phyloP scores from a whole-genome alignment of 352 stramenopile genomes.

The Phytophthora idaei region DNA sequence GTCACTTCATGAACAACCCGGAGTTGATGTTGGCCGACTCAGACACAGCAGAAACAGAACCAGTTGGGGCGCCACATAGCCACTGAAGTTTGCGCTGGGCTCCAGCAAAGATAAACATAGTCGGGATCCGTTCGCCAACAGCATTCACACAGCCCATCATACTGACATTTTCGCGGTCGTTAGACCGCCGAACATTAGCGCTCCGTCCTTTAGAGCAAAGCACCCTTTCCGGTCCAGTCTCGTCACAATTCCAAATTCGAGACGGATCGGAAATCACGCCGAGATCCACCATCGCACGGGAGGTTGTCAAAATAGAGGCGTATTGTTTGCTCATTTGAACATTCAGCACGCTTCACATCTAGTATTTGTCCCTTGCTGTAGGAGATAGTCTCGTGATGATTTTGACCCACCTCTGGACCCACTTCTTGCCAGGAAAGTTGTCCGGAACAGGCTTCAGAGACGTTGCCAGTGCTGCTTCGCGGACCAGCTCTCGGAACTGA shows the following conservation, averaged over 20 bases:
- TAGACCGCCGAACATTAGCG: conserved; percentile 1
- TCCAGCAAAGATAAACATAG: conserved; percentile 6
- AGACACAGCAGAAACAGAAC: not conserved
- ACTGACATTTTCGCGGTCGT: conserved; percentile 6
- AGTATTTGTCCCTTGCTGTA: conserved; percentile 10
- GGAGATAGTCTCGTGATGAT: not conserved
- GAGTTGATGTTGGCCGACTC: conserved; percentile 7
- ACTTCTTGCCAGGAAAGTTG: conserved; percentile 11
- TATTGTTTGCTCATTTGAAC: conserved; percentile 5
- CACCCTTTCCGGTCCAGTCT: not conserved
- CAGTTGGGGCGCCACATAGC: not conserved
- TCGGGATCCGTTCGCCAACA: not conserved
- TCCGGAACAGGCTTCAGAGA: conserved; percentile 2
- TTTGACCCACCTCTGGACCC: conserved; percentile 6
- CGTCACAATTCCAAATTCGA: conserved; percentile 13
- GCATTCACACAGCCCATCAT: conserved; percentile 17
- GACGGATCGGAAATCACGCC: conserved; percentile 2
- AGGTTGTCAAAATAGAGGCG: conserved; percentile 10
- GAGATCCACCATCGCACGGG: not conserved
- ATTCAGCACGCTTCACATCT: conserved; percentile 2
- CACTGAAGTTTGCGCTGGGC: conserved; percentile 3
- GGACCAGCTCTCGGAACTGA: conserved; percentile 6
- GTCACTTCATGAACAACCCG: conserved; percentile 1
- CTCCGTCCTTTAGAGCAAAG: conserved; percentile 1
- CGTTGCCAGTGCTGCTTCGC: conserved; percentile 2